Evolutionary conservation across 495 filamentous ascomycete species (phyloP), one percentile per base, ranked within the genome.

Genomic region (Daldinia decipiens): DNA sequence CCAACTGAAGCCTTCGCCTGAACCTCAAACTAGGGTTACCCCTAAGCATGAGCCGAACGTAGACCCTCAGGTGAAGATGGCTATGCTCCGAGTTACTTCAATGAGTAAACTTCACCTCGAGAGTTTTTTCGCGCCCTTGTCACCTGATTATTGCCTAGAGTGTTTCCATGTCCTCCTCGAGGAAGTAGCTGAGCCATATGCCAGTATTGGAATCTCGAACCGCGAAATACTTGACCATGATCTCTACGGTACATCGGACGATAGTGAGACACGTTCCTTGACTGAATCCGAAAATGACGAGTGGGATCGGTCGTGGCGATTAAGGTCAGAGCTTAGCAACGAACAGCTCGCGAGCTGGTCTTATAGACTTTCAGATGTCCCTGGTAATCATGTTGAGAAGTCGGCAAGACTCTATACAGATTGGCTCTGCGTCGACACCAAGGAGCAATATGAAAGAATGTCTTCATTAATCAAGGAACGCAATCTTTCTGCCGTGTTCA

Each of bases 321-420:
- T 65, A 7, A 53, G 47, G 38, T 6, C 2, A 4, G 15, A 11
- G 1, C 59, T 62, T 7, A 62, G 39, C 59, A 38, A 24, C 4
- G 66, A 69, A 21, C 38, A 59, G 21, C 52, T 50, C 15, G 40
- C 21, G 12, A 64, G 66, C 40, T 64, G 66, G 66, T 69, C 59
- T 13, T 69, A 64, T 31, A 65, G 39, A 54, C 36, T 59, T 27
- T 53, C 50, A 59, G 73, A 65, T 34, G n/a, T 27, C 19, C 38
- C 32, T 17, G 27, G 52, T 36, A 53, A 19, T 45, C 51, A 9
- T 34, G 51, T 6, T 32, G 43, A 21, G 57, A 56, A 68, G n/a
- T 53, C 43, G 17, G 13, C 19, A 59, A 63, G 43, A 55, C 17
- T 54, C 29, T 61, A 55, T 32, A 55, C 36, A 13, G n/a, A 51